These are phyloP conservation scores for Nidularia pulvinata DNA, from an alignment of 768 basidiomycete genomes.

Conservation along the genomic window DNA sequence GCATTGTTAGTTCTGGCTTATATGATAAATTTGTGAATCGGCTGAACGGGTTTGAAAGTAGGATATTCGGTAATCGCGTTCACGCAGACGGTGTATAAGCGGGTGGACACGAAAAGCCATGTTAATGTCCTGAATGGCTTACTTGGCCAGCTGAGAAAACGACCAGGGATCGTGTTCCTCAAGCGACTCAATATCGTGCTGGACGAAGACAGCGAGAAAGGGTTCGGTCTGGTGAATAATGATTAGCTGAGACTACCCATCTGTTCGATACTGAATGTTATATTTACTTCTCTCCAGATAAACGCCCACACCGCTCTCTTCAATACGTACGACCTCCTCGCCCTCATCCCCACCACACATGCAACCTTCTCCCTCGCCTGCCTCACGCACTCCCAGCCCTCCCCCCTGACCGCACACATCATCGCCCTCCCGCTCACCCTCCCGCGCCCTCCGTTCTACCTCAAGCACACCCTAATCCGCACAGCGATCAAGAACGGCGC, in stretches of 20 bases:
- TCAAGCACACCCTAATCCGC: slow-evolving; percentile 83
- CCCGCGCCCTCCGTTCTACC: slow-evolving; percentile 75
- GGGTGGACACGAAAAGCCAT: slow-evolving; percentile 71
- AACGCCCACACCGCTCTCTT: slow-evolving; percentile 66
- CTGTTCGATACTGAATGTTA: not conserved
- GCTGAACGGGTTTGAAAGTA: slow-evolving; percentile 43
- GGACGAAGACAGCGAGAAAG: slow-evolving; percentile 85
- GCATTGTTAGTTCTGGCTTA: slow-evolving; percentile 53
- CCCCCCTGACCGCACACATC: slow-evolving; percentile 76
- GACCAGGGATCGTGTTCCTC: slow-evolving; percentile 62
- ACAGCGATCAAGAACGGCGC: slow-evolving; percentile 83
- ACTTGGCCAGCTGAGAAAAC: slow-evolving; percentile 56
- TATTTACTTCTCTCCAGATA: slow-evolving; percentile 44
- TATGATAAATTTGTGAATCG: slow-evolving; percentile 5
- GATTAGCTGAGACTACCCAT: not conserved
- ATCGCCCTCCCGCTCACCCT: slow-evolving; percentile 79
- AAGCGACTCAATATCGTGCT: slow-evolving; percentile 81
- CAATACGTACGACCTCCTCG: slow-evolving; percentile 73
- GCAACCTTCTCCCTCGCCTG: slow-evolving; percentile 78
- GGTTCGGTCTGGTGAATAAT: slow-evolving; percentile 69
- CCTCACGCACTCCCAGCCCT: slow-evolving; percentile 76
- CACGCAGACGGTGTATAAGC: slow-evolving; percentile 70
- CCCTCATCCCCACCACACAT: slow-evolving; percentile 72
- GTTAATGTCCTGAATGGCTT: slow-evolving; percentile 62
- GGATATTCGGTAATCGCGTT: slow-evolving; percentile 85